These are phyloP conservation scores for Coelastrella sp. DNA, from an alignment of 139 green algal genomes.

Conservation along the genomic window DNA sequence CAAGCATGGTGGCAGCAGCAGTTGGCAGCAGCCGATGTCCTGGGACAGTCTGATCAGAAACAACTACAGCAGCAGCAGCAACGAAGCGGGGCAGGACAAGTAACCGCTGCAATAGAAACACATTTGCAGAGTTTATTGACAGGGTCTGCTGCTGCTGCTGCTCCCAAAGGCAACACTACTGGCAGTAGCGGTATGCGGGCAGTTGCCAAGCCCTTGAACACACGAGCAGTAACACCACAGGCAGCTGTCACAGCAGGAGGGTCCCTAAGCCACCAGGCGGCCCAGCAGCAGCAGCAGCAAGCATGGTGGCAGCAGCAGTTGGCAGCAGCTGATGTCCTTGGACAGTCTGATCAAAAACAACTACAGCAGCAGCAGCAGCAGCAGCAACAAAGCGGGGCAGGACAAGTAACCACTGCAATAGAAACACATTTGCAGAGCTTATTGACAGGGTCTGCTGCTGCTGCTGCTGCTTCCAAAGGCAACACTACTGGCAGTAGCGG, in stretches of 20 bases:
- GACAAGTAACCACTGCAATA: neutral
- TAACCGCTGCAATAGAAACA: neutral
- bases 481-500: neutral
- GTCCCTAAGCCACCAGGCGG: neutral
- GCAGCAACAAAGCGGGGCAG: neutral
- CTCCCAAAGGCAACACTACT: neutral
- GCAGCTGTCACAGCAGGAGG: too few relatives aligned
- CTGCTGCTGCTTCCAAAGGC: neutral
- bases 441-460: neutral
- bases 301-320: neutral
- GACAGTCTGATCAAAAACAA: neutral
- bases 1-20: neutral
- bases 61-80: neutral
- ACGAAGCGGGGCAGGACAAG: neutral
- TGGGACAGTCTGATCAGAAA: neutral
- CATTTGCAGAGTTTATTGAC: neutral
- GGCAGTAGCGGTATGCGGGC: neutral
- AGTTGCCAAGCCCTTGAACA: neutral
- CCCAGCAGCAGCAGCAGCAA: constrained; percentile 19
- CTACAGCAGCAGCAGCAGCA: constrained; percentile 13
- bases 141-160: neutral
- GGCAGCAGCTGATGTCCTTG: neutral
- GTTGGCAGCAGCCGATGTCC: neutral
- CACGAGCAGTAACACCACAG: neutral
- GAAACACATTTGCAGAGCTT: neutral